A percentile compares a stretch with the other conserved stretches of the same genome.
Conservation (phyloP, 169 alveolate species). For the Perkinsus olseni region DNA sequence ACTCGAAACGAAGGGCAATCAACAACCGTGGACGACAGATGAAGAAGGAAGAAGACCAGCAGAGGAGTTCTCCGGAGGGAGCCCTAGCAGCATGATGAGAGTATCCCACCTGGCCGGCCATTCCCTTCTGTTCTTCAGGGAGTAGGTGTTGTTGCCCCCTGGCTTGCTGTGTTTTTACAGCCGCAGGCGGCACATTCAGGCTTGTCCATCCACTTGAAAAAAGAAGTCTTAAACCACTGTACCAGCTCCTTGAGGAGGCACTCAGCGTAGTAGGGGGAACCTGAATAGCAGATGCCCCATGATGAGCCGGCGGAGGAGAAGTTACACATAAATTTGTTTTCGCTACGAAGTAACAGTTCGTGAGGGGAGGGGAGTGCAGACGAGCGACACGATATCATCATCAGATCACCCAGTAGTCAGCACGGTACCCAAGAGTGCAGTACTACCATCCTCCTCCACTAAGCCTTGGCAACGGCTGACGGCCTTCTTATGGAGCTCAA, state of each 20-base stretch:
- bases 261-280: neutral
- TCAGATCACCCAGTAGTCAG: no score
- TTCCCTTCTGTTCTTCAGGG: neutral
- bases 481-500: neutral
- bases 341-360: no score
- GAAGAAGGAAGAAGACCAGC: no score
- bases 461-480: neutral
- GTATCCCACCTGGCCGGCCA: neutral
- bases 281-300: neutral
- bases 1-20: no score
- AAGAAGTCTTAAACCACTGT: neutral
- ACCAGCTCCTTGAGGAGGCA: neutral
- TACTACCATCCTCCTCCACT: neutral
- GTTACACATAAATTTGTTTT: no score
- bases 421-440: no score
- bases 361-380: no score
- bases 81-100: no score
- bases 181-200: neutral
- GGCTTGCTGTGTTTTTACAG: neutral
- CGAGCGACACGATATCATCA: no score
- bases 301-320: no score
- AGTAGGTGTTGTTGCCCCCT: neutral
- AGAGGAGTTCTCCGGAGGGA: no score
- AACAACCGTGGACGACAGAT: no score
- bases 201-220: neutral